Evolutionary conservation across 1,284 basidiomycete species (phyloP), one percentile per base, ranked within the genome.

Genomic region (Cryptococcus sp.): DNA sequence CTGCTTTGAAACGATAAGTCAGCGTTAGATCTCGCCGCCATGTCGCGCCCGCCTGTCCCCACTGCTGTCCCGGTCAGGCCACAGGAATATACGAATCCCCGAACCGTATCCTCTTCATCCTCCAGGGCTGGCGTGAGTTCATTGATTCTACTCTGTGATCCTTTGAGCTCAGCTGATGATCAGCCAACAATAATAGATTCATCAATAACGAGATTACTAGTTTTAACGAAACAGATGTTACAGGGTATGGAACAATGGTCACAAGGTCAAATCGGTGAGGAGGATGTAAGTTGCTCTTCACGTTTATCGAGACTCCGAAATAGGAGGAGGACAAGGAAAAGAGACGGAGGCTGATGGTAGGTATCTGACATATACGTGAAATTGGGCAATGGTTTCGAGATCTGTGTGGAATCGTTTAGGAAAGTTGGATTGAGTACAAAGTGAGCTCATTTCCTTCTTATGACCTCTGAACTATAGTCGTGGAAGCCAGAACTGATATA

Each of bases 301-400:
- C 28, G 4, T 4, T 28, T 28, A 11, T 28, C n/a, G 28, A 28
- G 28, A 28, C 28, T 28, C n/a, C n/a, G n/a, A n/a, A n/a, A n/a
- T n/a, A n/a, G n/a, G n/a, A n/a, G n/a, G n/a, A n/a, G n/a, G n/a
- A n/a, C n/a, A n/a, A n/a, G n/a, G n/a, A 28, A 28, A 11, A 28
- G 28, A 28, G 14, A 39, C 32, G 36, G 36, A 16, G 36, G 34
- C 52, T 45, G 16, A 49, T 46, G 32, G 48, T 79, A 89, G 63
- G 92, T 98, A 62, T 96, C 91, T 78, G 91, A 98, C 73, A 88
- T 96, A 52, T 98, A 98, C 73, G 96, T 98, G 49, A 83, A 86
- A 45, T 80, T 98, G 18, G 94, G 94, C 19, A 98, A 98, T 74
- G 93, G 97, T 68, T 98, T 98, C 79, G 97, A 97, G 71, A 83